Conservation (phyloP, 1,139 yeast species). For the Pichia sp. region DNA sequence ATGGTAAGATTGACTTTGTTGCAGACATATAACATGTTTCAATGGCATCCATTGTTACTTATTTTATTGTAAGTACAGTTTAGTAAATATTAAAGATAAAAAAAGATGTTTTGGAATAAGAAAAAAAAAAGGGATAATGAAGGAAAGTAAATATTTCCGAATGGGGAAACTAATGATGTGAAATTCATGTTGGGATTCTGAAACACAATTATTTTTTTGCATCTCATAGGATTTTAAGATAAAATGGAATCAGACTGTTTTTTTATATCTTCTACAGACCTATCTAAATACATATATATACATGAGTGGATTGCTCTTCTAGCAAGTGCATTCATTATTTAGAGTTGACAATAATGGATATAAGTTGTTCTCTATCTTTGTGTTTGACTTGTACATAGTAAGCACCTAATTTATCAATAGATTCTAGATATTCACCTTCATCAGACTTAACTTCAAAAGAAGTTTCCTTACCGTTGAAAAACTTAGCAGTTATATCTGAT, state of each 20-base stretch:
- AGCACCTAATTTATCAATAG: conserved; percentile 18
- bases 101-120: not conserved
- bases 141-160: too few relatives aligned
- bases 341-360: conserved; percentile 20
- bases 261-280: too few relatives aligned
- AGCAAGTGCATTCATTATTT: conserved; percentile 1
- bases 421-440: conserved; percentile 11
- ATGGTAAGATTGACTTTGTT: conserved; percentile 1
- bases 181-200: too few relatives aligned
- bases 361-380: conserved; percentile 16
- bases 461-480: conserved; percentile 13
- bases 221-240: too few relatives aligned
- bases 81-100: too few relatives aligned
- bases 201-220: too few relatives aligned
- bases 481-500: conserved; percentile 14
- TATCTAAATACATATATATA: conserved; percentile 2
- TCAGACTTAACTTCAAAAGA: conserved; percentile 11
- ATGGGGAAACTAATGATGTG: too few relatives aligned
- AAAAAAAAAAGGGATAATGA: not conserved
- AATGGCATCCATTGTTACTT: conserved; percentile 8
- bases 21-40: conserved; percentile 12
- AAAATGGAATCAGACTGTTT: too few relatives aligned
- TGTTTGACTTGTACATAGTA: conserved; percentile 19
- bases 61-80: not conserved
- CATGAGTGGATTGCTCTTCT: not conserved